Evolutionary conservation across 495 filamentous ascomycete species (phyloP).

Genomic region (Trichoderma reesei): DNA sequence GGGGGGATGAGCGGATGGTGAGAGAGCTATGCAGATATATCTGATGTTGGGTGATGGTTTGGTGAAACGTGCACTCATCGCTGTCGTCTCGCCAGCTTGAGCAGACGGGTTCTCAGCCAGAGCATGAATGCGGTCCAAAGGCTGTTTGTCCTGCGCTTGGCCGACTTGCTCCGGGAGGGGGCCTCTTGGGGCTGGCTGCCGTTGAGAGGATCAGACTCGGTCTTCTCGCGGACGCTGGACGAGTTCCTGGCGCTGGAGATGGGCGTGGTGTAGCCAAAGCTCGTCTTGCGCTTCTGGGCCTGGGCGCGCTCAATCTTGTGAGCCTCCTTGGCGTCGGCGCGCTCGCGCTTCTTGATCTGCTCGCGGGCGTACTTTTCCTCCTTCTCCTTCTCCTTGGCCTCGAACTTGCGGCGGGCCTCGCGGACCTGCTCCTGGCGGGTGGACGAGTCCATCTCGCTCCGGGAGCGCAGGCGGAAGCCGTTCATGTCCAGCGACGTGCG

Average conservation of each 20-base stretch:
- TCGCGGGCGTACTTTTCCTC: conserved; percentile 48
- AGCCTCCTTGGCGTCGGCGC: conserved; percentile 37
- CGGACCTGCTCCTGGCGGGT: conserved; percentile 38
- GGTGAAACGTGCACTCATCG: background rate
- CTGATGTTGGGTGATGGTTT: too few species aligned
- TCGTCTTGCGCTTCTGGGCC: background rate
- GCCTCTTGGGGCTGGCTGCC: conserved; percentile 17
- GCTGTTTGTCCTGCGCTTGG: conserved; percentile 44
- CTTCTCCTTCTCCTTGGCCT: conserved; percentile 43
- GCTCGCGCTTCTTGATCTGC: conserved; percentile 41
- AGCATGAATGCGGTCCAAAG: conserved; percentile 46
- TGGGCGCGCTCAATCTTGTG: background rate
- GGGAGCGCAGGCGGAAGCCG: conserved; percentile 41
- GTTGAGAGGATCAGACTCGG: background rate
- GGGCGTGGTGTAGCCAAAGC: background rate
- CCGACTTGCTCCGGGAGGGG: conserved; percentile 25
- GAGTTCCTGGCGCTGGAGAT: conserved; percentile 3
- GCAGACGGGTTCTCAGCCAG: conserved; percentile 43
- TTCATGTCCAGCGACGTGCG: conserved; percentile 39
- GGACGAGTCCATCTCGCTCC: conserved; percentile 39
- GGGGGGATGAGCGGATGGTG: too few species aligned
- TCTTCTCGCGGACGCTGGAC: conserved; percentile 7
- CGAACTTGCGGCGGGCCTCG: conserved; percentile 42
- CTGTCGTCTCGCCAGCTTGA: conserved; percentile 27
- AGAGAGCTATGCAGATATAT: too few species aligned